Evolutionary conservation across 1,284 basidiomycete genomes (phyloP).

Genomic region (Veloboletus limbatus): DNA sequence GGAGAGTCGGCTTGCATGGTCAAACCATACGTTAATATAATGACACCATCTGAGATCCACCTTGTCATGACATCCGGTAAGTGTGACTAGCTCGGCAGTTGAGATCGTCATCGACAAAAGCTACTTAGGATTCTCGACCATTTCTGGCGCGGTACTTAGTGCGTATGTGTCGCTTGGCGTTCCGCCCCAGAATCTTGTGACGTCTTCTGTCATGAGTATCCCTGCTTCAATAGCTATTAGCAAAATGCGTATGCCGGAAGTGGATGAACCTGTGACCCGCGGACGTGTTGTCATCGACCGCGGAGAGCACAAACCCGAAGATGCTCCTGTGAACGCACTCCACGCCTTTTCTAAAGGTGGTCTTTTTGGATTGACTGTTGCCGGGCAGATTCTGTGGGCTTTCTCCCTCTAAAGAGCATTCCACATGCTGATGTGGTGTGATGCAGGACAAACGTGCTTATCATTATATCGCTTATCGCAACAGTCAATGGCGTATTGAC

Average conservation of each 20-base stretch:
- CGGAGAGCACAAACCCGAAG: conserved; percentile 55
- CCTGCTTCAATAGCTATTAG: conserved; percentile 90
- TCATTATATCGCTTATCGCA: conserved; percentile 77
- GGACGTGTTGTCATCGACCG: conserved; percentile 79
- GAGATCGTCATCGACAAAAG: conserved; percentile 4
- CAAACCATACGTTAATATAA: conserved; percentile 81
- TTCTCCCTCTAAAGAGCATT: conserved; percentile 7
- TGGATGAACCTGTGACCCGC: conserved; percentile 81
- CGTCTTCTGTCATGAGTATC: conserved; percentile 92
- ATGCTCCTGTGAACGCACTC: conserved; percentile 68
- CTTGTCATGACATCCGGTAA: conserved; percentile 85
- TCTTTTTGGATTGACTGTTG: conserved; percentile 80
- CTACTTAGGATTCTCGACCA: conserved; percentile 73
- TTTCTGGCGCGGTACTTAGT: conserved; percentile 83
- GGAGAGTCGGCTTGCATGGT: conserved; percentile 86
- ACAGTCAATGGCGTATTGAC: conserved; percentile 84
- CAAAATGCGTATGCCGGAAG: conserved; percentile 83
- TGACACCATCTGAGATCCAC: conserved; percentile 89
- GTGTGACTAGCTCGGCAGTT: conserved; percentile 10
- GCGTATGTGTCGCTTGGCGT: conserved; percentile 87
- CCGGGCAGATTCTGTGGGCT: conserved; percentile 77
- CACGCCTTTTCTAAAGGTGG: conserved; percentile 91
- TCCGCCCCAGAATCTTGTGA: conserved; percentile 79
- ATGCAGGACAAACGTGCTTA: conserved; percentile 70
- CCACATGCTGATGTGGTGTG: neutral